Conservation (phyloP, 352 stramenopile species). For the Pythium sukuiense region DNA sequence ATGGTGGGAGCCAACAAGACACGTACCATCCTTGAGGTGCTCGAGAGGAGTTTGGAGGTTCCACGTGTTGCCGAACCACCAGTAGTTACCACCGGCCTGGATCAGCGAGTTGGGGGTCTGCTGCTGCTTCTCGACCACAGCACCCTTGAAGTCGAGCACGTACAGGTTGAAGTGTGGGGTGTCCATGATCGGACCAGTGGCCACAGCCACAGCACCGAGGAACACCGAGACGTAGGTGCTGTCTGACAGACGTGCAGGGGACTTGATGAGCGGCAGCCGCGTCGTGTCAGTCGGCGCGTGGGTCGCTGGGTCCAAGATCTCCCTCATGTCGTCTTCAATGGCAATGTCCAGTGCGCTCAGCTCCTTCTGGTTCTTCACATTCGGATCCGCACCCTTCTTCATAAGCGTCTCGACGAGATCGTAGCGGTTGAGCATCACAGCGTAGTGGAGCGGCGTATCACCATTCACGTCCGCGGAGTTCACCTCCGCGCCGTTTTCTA, state of each 20-base stretch:
- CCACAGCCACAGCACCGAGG: slow-evolving; percentile 74
- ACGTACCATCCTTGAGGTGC: slow-evolving; percentile 83
- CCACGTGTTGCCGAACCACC: slow-evolving; percentile 90
- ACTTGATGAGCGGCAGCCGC: slow-evolving; percentile 42
- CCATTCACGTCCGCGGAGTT: slow-evolving; percentile 80
- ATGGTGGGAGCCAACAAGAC: background rate
- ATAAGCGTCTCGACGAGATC: slow-evolving; percentile 87
- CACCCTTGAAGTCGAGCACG: slow-evolving; percentile 73
- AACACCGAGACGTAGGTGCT: slow-evolving; percentile 89
- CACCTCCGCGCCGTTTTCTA: slow-evolving; percentile 81
- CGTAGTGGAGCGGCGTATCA: slow-evolving; percentile 87
- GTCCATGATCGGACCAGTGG: slow-evolving; percentile 84
- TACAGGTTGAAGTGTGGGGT: slow-evolving; percentile 89
- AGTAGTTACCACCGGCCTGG: slow-evolving; percentile 83
- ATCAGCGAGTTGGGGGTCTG: slow-evolving; percentile 86
- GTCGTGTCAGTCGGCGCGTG: slow-evolving; percentile 41
- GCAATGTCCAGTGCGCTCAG: slow-evolving; percentile 70
- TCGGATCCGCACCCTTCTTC: slow-evolving; percentile 79
- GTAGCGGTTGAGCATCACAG: slow-evolving; percentile 75
- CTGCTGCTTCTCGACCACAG: slow-evolving; percentile 69
- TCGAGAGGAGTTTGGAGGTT: slow-evolving; percentile 84
- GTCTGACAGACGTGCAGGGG: slow-evolving; percentile 57
- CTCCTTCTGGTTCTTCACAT: slow-evolving; percentile 69
- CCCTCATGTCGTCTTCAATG: slow-evolving; percentile 74
- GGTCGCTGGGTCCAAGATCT: slow-evolving; percentile 65